Percentiles rank a stretch among this genome's conserved stretches.
phyloP scores from a whole-genome alignment of 352 stramenopile genomes.

The Phytophthora vignae region DNA sequence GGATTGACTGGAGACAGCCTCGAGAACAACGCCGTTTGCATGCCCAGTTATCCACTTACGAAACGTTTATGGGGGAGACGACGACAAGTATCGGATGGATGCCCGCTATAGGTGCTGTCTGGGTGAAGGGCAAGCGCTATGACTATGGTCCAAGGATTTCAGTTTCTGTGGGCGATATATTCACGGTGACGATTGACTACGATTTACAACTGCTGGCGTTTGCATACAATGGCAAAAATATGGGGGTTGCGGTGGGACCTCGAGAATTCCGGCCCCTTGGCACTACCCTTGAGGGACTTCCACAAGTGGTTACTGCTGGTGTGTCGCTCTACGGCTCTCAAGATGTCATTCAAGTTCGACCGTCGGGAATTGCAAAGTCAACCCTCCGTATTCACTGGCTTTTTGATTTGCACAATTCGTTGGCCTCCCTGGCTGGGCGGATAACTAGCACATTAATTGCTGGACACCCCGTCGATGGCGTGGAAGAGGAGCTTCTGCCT shows the following conservation, averaged over 20 bases:
- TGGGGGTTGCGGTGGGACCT: slow-evolving; percentile 67
- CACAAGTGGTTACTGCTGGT: slow-evolving; percentile 52
- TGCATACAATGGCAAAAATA: slow-evolving; percentile 65
- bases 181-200: slow-evolving; percentile 78
- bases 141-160: slow-evolving; percentile 57
- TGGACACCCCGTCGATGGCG: slow-evolving; percentile 72
- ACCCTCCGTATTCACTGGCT: slow-evolving; percentile 86
- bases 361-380: slow-evolving; percentile 78
- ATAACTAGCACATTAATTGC: slow-evolving; percentile 80
- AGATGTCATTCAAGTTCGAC: slow-evolving; percentile 77
- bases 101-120: slow-evolving; percentile 80
- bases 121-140: slow-evolving; percentile 67
- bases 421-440: slow-evolving; percentile 74
- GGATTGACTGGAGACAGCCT: slow-evolving; percentile 64
- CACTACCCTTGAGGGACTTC: slow-evolving; percentile 38
- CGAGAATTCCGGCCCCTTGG: slow-evolving; percentile 48
- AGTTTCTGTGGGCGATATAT: slow-evolving; percentile 70
- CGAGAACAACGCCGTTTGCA: slow-evolving; percentile 4
- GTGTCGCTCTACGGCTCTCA: slow-evolving; percentile 77
- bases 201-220: slow-evolving; percentile 81
- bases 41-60: slow-evolving; percentile 23
- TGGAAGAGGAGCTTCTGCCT: slow-evolving; percentile 85
- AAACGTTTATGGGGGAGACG: slow-evolving; percentile 61
- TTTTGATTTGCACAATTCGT: slow-evolving; percentile 80
- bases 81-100: slow-evolving; percentile 82